phyloP scores from a whole-genome alignment of 371 early-diverging fungal species.

The Chytridium lagenaria region DNA sequence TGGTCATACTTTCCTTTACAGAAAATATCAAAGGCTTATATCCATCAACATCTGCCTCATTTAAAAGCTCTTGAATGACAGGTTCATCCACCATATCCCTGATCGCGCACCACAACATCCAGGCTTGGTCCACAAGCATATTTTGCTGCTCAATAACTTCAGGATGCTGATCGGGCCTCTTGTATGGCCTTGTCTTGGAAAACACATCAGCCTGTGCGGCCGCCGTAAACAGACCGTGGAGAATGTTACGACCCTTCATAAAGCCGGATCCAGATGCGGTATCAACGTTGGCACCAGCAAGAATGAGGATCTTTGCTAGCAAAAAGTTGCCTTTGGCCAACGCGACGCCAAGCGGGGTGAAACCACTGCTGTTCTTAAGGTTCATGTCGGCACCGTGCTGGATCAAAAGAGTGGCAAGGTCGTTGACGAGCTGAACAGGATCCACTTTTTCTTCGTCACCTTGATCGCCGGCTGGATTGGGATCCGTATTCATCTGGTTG shows the following conservation, averaged over 20 bases:
- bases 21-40: not conserved
- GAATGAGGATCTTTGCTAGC: constrained; percentile 11
- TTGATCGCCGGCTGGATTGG: no score
- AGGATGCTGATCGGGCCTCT: not conserved
- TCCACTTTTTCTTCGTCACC: not conserved
- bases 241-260: constrained; percentile 4
- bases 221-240: constrained; percentile 14
- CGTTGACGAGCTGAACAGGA: constrained; percentile 24
- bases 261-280: not conserved
- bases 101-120: not conserved
- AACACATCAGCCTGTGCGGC: constrained; percentile 10
- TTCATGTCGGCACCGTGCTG: constrained; percentile 51
- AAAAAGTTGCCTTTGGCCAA: constrained; percentile 12
- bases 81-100: not conserved
- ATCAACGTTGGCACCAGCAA: constrained; percentile 14
- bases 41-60: not conserved
- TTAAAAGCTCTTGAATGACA: not conserved
- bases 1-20: not conserved
- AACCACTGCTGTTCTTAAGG: constrained; percentile 33
- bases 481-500: not conserved
- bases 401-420: constrained; percentile 31
- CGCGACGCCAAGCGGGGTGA: constrained; percentile 60
- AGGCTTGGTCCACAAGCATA: not conserved
- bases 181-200: not conserved
- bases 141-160: not conserved